Conservation (phyloP, 495 filamentous ascomycete species). For the Hapsidospora chrysogenum region DNA sequence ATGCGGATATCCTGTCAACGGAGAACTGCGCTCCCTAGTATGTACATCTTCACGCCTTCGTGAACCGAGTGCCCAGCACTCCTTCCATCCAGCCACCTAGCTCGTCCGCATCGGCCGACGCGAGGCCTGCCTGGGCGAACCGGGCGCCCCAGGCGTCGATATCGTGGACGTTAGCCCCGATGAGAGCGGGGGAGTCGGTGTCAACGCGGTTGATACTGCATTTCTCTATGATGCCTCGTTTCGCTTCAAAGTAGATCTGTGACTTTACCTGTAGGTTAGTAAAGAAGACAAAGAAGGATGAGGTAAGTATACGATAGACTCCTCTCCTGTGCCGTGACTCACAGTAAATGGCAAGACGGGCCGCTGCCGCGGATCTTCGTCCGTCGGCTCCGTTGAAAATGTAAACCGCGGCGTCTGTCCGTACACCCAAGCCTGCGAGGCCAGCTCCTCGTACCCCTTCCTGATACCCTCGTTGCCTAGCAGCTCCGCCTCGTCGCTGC, state of each 20-base stretch:
- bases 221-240: constrained; percentile 1
- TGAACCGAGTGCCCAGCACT: constrained; percentile 14
- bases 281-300: constrained; percentile 1
- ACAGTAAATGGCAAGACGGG: constrained; percentile 21
- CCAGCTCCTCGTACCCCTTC: constrained; percentile 33
- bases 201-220: constrained; percentile 5
- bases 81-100: constrained; percentile 18
- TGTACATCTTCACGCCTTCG: constrained; percentile 1
- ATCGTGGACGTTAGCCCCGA: constrained; percentile 16
- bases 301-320: neutral
- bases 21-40: no score
- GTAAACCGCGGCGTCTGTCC: constrained; percentile 74
- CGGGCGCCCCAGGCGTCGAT: constrained; percentile 20
- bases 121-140: constrained; percentile 3
- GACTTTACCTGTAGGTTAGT: neutral
- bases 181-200: constrained; percentile 6
- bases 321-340: constrained; percentile 6
- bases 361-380: constrained; percentile 36
- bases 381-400: constrained; percentile 36
- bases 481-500: constrained; percentile 25
- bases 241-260: neutral
- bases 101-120: constrained; percentile 2
- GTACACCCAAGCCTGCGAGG: constrained; percentile 62
- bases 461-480: constrained; percentile 12
- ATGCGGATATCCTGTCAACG: no score